Evolutionary conservation across 441 rosid genomes (phyloP).

Genomic region (Capsella rubella): DNA sequence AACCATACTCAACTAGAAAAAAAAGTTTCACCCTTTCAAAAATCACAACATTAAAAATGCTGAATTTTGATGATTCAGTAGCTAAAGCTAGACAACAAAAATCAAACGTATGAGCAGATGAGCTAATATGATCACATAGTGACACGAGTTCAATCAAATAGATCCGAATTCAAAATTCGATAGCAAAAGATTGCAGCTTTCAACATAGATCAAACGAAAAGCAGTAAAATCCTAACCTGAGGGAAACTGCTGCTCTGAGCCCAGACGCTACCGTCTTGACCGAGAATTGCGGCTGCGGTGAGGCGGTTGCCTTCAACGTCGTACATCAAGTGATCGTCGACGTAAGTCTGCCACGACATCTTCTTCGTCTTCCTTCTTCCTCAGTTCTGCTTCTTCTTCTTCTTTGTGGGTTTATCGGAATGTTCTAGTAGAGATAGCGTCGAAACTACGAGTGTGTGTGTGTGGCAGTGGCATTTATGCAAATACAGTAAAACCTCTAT

Average conservation of each 20-base stretch:
- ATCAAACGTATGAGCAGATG: background rate
- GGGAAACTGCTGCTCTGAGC: conserved; percentile 74
- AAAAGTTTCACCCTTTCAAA: background rate
- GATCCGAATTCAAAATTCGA: background rate
- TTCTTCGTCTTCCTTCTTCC: conserved; percentile 31
- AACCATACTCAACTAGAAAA: background rate
- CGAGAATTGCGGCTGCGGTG: conserved; percentile 70
- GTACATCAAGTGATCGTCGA: conserved; percentile 77
- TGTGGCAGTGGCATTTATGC: conserved; percentile 27
- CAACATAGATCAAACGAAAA: conserved; percentile 12
- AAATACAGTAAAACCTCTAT: no score
- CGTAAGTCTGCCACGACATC: conserved; percentile 86
- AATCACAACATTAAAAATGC: conserved; percentile 2
- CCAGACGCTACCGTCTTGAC: conserved; percentile 80
- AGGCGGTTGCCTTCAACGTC: conserved; percentile 69
- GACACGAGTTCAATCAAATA: background rate
- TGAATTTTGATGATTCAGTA: background rate
- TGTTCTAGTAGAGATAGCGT: conserved; percentile 50
- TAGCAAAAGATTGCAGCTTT: background rate
- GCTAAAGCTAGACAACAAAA: background rate
- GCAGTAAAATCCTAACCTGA: conserved; percentile 48
- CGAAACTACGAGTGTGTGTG: conserved; percentile 38
- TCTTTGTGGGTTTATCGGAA: conserved; percentile 29
- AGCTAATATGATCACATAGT: background rate
- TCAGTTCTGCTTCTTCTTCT: conserved; percentile 31